A percentile compares a stretch with the other conserved stretches of the same genome.
Evolutionary conservation across 176 grass and related monocot genomes (phyloP).

Genomic region (Bonia amplexicaulis): DNA sequence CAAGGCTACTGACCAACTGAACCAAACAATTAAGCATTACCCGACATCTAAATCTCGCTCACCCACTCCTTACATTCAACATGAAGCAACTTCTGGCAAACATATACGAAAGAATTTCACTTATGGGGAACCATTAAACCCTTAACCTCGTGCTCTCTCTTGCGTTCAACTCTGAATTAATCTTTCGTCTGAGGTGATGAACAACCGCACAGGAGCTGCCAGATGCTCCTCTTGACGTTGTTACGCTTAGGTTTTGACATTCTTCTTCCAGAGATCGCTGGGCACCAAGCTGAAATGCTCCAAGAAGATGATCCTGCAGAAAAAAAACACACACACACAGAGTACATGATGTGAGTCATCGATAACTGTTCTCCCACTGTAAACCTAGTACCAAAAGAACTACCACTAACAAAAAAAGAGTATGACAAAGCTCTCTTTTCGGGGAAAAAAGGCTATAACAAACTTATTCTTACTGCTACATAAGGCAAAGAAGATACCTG

Average conservation of each 20-base stretch:
- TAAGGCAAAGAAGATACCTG: background rate
- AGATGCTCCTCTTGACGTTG: conserved; percentile 50
- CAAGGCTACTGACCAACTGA: background rate
- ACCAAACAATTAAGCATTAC: conserved; percentile 3
- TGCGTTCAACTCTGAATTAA: background rate
- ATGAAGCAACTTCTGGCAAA: background rate
- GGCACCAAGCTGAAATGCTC: background rate
- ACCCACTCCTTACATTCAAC: background rate
- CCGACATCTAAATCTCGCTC: background rate
- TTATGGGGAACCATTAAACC: background rate
- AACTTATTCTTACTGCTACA: background rate
- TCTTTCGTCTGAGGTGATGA: background rate
- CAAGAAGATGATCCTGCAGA: background rate
- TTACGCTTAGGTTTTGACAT: conserved; percentile 23
- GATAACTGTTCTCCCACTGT: background rate
- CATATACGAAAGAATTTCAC: background rate
- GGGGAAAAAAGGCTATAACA: no score
- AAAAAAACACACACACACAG: background rate
- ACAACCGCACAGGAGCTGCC: conserved; percentile 31
- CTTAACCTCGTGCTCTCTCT: background rate
- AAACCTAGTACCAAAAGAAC: background rate
- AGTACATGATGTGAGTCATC: background rate
- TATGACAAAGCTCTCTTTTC: background rate
- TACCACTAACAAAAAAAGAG: background rate
- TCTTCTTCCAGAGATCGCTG: background rate